Evolutionary conservation across 768 basidiomycete species (phyloP).

Genomic region (Megacollybia marginata): DNA sequence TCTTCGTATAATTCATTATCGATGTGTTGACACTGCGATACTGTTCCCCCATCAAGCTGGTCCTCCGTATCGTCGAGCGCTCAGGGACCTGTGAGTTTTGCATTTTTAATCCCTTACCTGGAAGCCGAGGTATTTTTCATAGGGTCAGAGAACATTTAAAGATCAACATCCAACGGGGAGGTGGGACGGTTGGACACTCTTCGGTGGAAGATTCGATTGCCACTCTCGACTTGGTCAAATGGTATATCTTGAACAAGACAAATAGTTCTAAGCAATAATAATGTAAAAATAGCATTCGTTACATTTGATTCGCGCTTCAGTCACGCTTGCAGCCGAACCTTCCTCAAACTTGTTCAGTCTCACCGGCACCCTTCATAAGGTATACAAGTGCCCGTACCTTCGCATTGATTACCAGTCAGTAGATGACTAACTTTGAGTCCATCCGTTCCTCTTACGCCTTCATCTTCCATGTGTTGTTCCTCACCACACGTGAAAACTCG

Average conservation of each 20-base stretch:
- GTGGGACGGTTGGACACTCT: slow-evolving; percentile 72
- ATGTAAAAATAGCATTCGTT: too few relatives aligned
- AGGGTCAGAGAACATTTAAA: slow-evolving; percentile 82
- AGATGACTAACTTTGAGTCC: too few relatives aligned
- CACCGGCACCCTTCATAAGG: too few relatives aligned
- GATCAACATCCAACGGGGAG: slow-evolving; percentile 75
- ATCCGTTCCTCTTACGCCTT: too few relatives aligned
- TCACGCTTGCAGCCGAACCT: too few relatives aligned
- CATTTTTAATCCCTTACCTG: too few relatives aligned
- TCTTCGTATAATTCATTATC: slow-evolving; percentile 78
- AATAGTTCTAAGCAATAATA: slow-evolving; percentile 12
- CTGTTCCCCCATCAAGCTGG: slow-evolving; percentile 76
- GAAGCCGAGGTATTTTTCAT: slow-evolving; percentile 1
- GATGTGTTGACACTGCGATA: slow-evolving; percentile 80
- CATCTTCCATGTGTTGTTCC: too few relatives aligned
- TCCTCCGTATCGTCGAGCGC: slow-evolving; percentile 71
- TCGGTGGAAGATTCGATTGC: slow-evolving; percentile 86
- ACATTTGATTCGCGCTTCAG: too few relatives aligned
- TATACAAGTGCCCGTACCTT: too few relatives aligned
- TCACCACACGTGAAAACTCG: too few relatives aligned
- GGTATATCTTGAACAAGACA: slow-evolving; percentile 63
- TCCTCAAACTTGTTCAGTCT: too few relatives aligned
- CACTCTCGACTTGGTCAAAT: slow-evolving; percentile 82
- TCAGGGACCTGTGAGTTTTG: slow-evolving; percentile 66
- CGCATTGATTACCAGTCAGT: too few relatives aligned